A percentile compares a stretch with the other conserved stretches of the same genome.
Conservation (phyloP, 2,329 filamentous ascomycete genomes). For the Diatrype stigma region DNA sequence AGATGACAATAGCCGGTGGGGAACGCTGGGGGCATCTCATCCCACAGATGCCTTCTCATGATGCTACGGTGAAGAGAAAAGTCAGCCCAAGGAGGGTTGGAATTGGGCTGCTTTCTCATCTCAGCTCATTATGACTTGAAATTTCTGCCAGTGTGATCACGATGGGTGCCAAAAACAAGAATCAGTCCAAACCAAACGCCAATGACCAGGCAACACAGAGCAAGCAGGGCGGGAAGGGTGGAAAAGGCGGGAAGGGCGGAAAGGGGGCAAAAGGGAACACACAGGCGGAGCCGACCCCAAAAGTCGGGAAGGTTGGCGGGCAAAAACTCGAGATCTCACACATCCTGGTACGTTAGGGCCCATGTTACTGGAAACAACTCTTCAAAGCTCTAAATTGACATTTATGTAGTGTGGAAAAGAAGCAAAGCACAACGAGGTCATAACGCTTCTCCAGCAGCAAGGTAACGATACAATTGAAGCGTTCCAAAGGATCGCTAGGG, state of each 20-base stretch:
- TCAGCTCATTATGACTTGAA: too few species aligned
- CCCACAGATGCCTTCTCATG: too few species aligned
- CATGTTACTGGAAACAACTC: too few species aligned
- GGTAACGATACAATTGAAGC: too few species aligned
- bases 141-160: too few species aligned
- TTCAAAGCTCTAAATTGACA: too few species aligned
- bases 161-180: not conserved
- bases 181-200: constrained; percentile 23
- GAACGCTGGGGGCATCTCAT: too few species aligned
- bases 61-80: too few species aligned
- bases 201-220: constrained; percentile 14
- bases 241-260: constrained; percentile 9
- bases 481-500: constrained; percentile 72
- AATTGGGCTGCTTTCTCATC: too few species aligned
- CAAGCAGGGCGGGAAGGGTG: constrained; percentile 12
- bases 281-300: constrained; percentile 3
- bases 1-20: too few species aligned
- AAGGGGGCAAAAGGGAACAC: constrained; percentile 3
- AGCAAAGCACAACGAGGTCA: constrained; percentile 73
- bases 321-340: constrained; percentile 14
- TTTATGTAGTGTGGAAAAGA: constrained; percentile 61
- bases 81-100: too few species aligned
- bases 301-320: constrained; percentile 16
- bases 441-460: too few species aligned
- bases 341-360: constrained; percentile 19